These are phyloP conservation scores for Acacia crassicarpa DNA, from an alignment of 306 rosid genomes.

Conservation along the genomic window DNA sequence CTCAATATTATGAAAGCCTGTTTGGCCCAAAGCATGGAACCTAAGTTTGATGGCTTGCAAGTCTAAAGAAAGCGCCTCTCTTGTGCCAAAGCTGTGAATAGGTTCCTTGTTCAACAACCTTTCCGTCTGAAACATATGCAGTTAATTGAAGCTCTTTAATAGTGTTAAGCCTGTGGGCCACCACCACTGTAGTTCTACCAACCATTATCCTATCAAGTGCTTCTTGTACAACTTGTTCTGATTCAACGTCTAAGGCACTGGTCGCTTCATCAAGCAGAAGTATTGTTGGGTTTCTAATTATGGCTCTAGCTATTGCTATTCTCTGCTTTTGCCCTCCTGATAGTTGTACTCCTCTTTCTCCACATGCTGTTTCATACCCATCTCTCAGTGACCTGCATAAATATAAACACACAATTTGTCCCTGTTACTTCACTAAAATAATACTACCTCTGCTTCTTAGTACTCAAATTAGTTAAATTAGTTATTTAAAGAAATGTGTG, in stretches of 20 bases:
- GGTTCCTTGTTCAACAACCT: slow-evolving; percentile 60
- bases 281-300: slow-evolving; percentile 47
- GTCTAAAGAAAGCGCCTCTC: slow-evolving; percentile 57
- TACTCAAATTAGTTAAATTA: too few relatives aligned
- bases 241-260: slow-evolving; percentile 61
- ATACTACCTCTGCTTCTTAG: not conserved
- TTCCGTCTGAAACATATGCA: slow-evolving; percentile 64
- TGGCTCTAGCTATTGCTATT: slow-evolving; percentile 59
- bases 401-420: not conserved
- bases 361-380: slow-evolving; percentile 52
- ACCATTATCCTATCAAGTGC: slow-evolving; percentile 53
- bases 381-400: slow-evolving; percentile 20
- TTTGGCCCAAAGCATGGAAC: not conserved
- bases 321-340: slow-evolving; percentile 69
- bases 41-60: slow-evolving; percentile 45
- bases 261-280: slow-evolving; percentile 59
- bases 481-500: too few relatives aligned
- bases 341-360: slow-evolving; percentile 56
- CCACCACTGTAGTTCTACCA: slow-evolving; percentile 46
- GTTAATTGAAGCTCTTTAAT: slow-evolving; percentile 56
- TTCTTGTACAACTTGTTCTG: slow-evolving; percentile 52
- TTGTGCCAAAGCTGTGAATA: slow-evolving; percentile 56
- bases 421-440: not conserved
- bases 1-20: not conserved
- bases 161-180: slow-evolving; percentile 53